Percentiles rank a stretch among this genome's conserved stretches.
Conservation (phyloP, 768 basidiomycete species). For the Boletus rex-veris region DNA sequence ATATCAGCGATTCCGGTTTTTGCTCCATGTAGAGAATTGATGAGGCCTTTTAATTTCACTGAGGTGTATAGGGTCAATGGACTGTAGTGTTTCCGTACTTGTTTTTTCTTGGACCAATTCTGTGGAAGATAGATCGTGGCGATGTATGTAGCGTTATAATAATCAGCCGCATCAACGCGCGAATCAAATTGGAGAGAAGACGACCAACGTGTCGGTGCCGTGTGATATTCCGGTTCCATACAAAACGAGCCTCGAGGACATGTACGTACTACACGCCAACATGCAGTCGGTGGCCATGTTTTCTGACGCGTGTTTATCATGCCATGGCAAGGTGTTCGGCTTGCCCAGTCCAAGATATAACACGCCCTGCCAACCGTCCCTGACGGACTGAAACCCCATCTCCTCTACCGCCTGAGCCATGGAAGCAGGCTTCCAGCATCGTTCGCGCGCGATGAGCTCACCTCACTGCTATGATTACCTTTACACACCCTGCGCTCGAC, state of each 20-base stretch:
- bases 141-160: slow-evolving; percentile 10
- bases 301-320: slow-evolving; percentile 29
- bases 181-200: slow-evolving; percentile 15
- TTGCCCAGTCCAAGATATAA: slow-evolving; percentile 32
- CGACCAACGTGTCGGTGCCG: slow-evolving; percentile 29
- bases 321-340: slow-evolving; percentile 28
- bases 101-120: slow-evolving; percentile 7
- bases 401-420: slow-evolving; percentile 16
- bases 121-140: slow-evolving; percentile 13
- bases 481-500: slow-evolving; percentile 13
- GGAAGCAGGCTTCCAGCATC: slow-evolving; percentile 31
- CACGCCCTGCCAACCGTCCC: slow-evolving; percentile 14
- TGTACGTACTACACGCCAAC: slow-evolving; percentile 28
- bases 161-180: slow-evolving; percentile 12
- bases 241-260: slow-evolving; percentile 30
- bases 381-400: slow-evolving; percentile 8
- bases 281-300: slow-evolving; percentile 20
- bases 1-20: slow-evolving; percentile 49
- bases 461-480: slow-evolving; percentile 15
- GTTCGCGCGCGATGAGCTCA: slow-evolving; percentile 21
- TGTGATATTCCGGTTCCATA: slow-evolving; percentile 7
- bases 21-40: slow-evolving; percentile 34
- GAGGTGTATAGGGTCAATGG: slow-evolving; percentile 2
- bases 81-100: slow-evolving; percentile 1
- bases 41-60: neutral